A percentile compares a stretch with the other conserved stretches of the same genome.
phyloP scores from a whole-genome alignment of 2,329 filamentous ascomycete species.

The Pseudogymnoascus sp. region DNA sequence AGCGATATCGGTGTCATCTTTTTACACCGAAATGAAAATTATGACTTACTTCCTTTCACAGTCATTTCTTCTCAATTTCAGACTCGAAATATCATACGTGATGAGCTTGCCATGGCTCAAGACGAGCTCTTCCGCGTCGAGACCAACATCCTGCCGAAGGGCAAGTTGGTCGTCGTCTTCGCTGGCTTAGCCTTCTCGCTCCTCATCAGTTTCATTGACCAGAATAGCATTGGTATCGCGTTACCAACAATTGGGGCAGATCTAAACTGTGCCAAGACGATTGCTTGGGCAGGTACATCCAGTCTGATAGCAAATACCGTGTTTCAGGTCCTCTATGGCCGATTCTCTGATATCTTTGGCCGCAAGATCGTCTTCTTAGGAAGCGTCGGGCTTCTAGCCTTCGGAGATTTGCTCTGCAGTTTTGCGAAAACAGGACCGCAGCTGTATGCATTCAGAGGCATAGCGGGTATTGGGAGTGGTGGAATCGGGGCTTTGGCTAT shows the following conservation, averaged over 20 bases:
- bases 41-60: background rate
- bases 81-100: background rate
- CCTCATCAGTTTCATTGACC: constrained; percentile 47
- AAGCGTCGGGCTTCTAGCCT: constrained; percentile 42
- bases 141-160: constrained; percentile 46
- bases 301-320: constrained; percentile 50
- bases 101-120: background rate
- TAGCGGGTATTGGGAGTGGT: constrained; percentile 54
- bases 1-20: background rate
- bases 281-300: constrained; percentile 47
- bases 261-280: constrained; percentile 36
- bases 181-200: constrained; percentile 42
- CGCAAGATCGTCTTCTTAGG: constrained; percentile 50
- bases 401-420: constrained; percentile 53
- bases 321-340: constrained; percentile 57
- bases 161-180: constrained; percentile 44
- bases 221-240: constrained; percentile 43
- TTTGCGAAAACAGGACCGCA: constrained; percentile 46
- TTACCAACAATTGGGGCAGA: constrained; percentile 39
- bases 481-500: constrained; percentile 51
- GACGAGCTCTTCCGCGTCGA: constrained; percentile 34
- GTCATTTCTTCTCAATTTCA: background rate
- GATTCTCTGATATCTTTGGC: constrained; percentile 53
- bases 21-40: background rate
- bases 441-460: constrained; percentile 53